Percentiles rank a stretch among this genome's conserved stretches.
phyloP scores from a whole-genome alignment of 495 filamentous ascomycete species.

The Apodospora peruviana region DNA sequence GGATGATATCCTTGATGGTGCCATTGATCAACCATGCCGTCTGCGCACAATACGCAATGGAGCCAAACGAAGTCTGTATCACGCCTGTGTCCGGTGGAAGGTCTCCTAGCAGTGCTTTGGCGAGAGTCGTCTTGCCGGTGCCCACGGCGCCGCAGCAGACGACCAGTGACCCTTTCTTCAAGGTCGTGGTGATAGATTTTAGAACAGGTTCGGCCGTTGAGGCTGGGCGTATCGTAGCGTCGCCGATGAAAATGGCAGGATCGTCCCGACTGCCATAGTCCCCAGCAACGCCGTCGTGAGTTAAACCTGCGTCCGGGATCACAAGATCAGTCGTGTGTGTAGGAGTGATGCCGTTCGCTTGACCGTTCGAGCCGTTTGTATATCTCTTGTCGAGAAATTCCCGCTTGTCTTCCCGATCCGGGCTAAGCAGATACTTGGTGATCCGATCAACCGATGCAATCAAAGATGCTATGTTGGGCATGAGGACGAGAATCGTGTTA shows the following conservation, averaged over 20 bases:
- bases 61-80: constrained; percentile 15
- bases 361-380: neutral
- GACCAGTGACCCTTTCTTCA: constrained; percentile 15
- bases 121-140: constrained; percentile 34
- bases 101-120: constrained; percentile 30
- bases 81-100: constrained; percentile 38
- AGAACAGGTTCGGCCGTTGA: constrained; percentile 9
- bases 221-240: constrained; percentile 7
- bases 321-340: neutral
- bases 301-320: neutral
- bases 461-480: constrained; percentile 4
- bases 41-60: constrained; percentile 27
- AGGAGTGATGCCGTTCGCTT: neutral
- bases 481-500: constrained; percentile 23
- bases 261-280: neutral
- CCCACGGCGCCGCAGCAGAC: constrained; percentile 33
- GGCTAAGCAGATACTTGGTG: constrained; percentile 8
- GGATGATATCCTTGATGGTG: constrained; percentile 34
- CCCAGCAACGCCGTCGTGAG: neutral
- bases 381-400: constrained; percentile 2
- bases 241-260: constrained; percentile 1
- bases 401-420: constrained; percentile 12
- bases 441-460: constrained; percentile 4
- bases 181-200: constrained; percentile 10
- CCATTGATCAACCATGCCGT: constrained; percentile 33